A percentile compares a stretch with the other conserved stretches of the same genome.
phyloP scores from a whole-genome alignment of 1,139 yeast genomes.

The Candida tropicalis region DNA sequence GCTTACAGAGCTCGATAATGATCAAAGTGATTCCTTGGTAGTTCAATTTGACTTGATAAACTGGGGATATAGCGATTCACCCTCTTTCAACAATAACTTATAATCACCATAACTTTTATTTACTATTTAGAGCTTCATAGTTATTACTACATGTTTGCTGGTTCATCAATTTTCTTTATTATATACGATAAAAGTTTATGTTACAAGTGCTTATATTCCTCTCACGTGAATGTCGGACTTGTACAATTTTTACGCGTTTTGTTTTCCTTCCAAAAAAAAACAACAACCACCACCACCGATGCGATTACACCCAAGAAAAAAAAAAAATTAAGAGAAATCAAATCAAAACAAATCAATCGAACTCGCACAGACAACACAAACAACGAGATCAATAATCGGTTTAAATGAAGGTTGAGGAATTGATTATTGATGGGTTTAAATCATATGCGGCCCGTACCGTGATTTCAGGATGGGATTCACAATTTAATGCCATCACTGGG shows the following conservation, averaged over 20 bases:
- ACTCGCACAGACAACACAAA: background rate
- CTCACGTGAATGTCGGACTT: background rate
- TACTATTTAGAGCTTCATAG: too few species aligned
- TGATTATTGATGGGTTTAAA: conserved; percentile 96
- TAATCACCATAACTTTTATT: too few species aligned
- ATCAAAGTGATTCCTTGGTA: too few species aligned
- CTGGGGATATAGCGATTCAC: too few species aligned
- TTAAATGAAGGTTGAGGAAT: conserved; percentile 87
- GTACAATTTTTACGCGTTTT: background rate
- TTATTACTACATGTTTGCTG: too few species aligned
- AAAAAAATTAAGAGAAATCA: background rate
- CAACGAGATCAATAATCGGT: background rate
- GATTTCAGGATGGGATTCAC: conserved; percentile 92
- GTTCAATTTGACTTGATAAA: too few species aligned
- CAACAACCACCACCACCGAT: background rate
- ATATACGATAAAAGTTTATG: too few species aligned
- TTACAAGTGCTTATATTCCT: too few species aligned
- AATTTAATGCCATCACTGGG: conserved; percentile 97
- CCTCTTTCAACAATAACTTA: too few species aligned
- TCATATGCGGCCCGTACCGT: conserved; percentile 97
- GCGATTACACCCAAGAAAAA: background rate
- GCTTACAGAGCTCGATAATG: too few species aligned
- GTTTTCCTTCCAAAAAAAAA: too few species aligned
- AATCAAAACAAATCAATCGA: conserved; percentile 2
- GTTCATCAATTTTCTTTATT: too few species aligned